A percentile compares a stretch with the other conserved stretches of the same genome.
phyloP scores from a whole-genome alignment of 2,329 filamentous ascomycete genomes.

The Penicillium sp. region DNA sequence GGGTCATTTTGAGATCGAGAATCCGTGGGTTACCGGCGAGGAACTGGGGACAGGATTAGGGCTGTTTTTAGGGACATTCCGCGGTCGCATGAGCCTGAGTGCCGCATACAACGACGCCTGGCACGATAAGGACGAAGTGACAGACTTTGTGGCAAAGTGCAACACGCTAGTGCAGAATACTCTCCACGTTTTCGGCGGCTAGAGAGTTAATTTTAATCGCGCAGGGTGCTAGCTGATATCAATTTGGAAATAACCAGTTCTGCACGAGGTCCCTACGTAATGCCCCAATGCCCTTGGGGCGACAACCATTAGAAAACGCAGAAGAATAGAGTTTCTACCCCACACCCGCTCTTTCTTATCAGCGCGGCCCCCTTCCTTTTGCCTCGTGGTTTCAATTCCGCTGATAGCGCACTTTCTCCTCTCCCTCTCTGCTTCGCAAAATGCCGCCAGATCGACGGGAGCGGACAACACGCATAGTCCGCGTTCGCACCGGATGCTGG shows the following conservation, averaged over 20 bases:
- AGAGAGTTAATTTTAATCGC: too few relatives aligned
- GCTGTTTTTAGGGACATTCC: constrained; percentile 49
- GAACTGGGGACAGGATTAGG: constrained; percentile 46
- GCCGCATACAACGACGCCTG: constrained; percentile 51
- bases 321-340: constrained; percentile 17
- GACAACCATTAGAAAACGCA: not conserved
- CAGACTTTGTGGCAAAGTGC: constrained; percentile 23
- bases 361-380: constrained; percentile 7
- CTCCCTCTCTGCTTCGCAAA: not conserved
- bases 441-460: constrained; percentile 32
- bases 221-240: too few relatives aligned
- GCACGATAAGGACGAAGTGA: constrained; percentile 35
- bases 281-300: not conserved
- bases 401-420: constrained; percentile 1
- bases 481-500: constrained; percentile 38
- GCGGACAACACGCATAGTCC: constrained; percentile 34
- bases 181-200: constrained; percentile 46
- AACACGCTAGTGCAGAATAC: constrained; percentile 18
- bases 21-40: constrained; percentile 53
- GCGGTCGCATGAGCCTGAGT: constrained; percentile 43
- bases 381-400: constrained; percentile 1
- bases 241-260: not conserved
- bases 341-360: constrained; percentile 15
- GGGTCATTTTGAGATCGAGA: constrained; percentile 32
- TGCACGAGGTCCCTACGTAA: constrained; percentile 2